Evolutionary conservation across 108 stramenopile genomes (phyloP), one percentile per base, ranked within the genome.

Genomic region (Cyclotella choctawhatcheeana): DNA sequence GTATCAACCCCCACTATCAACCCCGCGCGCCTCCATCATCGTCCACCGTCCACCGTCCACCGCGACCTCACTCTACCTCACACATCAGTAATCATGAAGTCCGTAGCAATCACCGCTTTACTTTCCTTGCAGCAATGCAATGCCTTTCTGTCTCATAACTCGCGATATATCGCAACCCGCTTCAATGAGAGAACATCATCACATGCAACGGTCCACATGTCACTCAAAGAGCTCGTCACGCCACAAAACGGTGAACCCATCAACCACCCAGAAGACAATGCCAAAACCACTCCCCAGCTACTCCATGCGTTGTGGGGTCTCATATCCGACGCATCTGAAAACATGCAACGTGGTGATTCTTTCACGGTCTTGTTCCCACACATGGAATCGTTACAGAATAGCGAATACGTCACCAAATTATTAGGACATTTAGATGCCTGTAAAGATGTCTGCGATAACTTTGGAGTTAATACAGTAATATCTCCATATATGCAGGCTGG

Each of bases 391-490:
- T 58, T 88, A 58, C 69, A 73, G 12, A 59, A 82, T 56, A 84
- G 83, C 5, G 52, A 71, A 0, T 94, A 71, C 68, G 51, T 94
- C 40, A 69, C 84, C 54, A 75, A 83, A 44, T 56, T 95, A 21
- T 64, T 93, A 58, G 91, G 74, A 20, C 94, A 95, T 68, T 67
- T 95, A 37, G 94, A 95, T 64, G 71, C 74, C 14, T 95, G 94
- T 82, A 93, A 92, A 67, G 94, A 95, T 66, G 89, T 92, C 44
- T 93, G 89, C 52, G 94, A 95, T 64, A 65, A 73, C 63, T 95
- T 89, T 80, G 92, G 94, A 8, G 79, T 90, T 27, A 74, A 79
- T 18, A 92, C 90, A 32, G 55, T 86, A 25, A 77, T 94, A 13
- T 45, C 76, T 8, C 93, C 93, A 0, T 82, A 80, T 68, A 33